Percentiles rank a stretch among this genome's conserved stretches.
phyloP scores from a whole-genome alignment of 2,329 filamentous ascomycete species.

The Alternaria dauci region DNA sequence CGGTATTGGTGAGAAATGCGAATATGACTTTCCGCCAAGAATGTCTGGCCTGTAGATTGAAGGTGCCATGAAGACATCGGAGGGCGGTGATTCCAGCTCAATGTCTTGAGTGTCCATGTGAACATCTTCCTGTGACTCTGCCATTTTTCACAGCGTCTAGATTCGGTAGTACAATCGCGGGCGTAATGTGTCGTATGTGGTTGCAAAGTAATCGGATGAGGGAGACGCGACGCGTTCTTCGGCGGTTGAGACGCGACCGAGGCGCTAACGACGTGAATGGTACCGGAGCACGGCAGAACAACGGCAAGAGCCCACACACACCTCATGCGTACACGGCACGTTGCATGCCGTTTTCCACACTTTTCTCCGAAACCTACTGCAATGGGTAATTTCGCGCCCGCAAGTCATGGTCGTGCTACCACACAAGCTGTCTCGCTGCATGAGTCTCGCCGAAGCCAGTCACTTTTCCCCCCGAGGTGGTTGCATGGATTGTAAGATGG shows the following conservation, averaged over 20 bases:
- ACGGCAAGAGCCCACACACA: constrained; percentile 14
- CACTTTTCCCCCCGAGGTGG: neutral
- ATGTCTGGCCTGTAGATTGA: constrained; percentile 54
- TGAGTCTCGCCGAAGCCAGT: constrained; percentile 9
- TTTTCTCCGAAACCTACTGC: constrained; percentile 20
- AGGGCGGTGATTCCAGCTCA: constrained; percentile 46
- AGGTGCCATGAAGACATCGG: constrained; percentile 57
- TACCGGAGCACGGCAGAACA: constrained; percentile 8
- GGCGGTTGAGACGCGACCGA: constrained; percentile 12
- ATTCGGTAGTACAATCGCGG: neutral
- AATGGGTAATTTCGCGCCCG: constrained; percentile 15
- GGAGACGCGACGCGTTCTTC: constrained; percentile 29
- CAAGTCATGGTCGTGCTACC: constrained; percentile 11
- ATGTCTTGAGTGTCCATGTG: constrained; percentile 49
- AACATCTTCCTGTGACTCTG: constrained; percentile 38
- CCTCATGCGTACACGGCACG: constrained; percentile 29
- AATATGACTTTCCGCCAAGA: constrained; percentile 57
- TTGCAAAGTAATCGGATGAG: constrained; percentile 11
- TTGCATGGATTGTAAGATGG: neutral
- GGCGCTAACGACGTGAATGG: constrained; percentile 9
- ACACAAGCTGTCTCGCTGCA: constrained; percentile 6
- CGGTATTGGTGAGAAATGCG: constrained; percentile 58
- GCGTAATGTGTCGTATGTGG: constrained; percentile 1
- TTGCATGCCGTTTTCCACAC: constrained; percentile 32
- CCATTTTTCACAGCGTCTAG: constrained; percentile 28